Conservation (phyloP, 495 filamentous ascomycete genomes). For the Penicillium longicatenatum region DNA sequence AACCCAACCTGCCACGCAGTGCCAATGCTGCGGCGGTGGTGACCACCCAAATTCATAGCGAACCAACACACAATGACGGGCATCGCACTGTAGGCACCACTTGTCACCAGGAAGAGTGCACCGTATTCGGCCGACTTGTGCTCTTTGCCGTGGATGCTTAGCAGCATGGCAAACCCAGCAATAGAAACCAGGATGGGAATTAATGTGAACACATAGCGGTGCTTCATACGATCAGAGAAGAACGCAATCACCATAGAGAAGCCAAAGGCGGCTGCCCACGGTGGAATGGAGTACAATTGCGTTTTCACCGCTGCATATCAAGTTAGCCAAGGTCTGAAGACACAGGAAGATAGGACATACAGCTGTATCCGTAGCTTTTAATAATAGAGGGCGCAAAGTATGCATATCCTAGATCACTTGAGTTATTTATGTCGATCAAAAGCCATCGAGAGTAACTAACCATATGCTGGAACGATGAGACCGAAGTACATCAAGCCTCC, state of each 20-base stretch:
- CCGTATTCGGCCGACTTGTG: conserved; percentile 65
- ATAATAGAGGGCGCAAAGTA: conserved; percentile 84
- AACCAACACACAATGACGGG: conserved; percentile 92
- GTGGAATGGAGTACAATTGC: conserved; percentile 81
- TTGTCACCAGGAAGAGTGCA: conserved; percentile 71
- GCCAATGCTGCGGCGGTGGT: conserved; percentile 80
- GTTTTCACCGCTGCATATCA: conserved; percentile 59
- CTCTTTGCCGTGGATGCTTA: conserved; percentile 60
- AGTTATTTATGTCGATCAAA: neutral
- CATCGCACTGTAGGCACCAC: conserved; percentile 68
- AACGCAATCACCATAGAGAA: conserved; percentile 76
- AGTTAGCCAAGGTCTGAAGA: conserved; percentile 23
- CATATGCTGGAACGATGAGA: conserved; percentile 85
- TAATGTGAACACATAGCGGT: conserved; percentile 76
- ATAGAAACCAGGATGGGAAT: conserved; percentile 65
- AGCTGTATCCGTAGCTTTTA: conserved; percentile 60
- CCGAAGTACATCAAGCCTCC: conserved; percentile 85
- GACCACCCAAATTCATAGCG: conserved; percentile 87
- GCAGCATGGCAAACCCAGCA: conserved; percentile 70
- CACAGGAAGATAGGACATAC: conserved; percentile 25
- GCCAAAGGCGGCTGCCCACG: conserved; percentile 76
- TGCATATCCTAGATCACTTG: conserved; percentile 50
- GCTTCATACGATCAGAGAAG: conserved; percentile 65
- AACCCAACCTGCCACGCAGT: conserved; percentile 89
- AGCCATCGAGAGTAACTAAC: conserved; percentile 36